phyloP scores from a whole-genome alignment of 2,329 filamentous ascomycete genomes.

The Talaromyces sp. region DNA sequence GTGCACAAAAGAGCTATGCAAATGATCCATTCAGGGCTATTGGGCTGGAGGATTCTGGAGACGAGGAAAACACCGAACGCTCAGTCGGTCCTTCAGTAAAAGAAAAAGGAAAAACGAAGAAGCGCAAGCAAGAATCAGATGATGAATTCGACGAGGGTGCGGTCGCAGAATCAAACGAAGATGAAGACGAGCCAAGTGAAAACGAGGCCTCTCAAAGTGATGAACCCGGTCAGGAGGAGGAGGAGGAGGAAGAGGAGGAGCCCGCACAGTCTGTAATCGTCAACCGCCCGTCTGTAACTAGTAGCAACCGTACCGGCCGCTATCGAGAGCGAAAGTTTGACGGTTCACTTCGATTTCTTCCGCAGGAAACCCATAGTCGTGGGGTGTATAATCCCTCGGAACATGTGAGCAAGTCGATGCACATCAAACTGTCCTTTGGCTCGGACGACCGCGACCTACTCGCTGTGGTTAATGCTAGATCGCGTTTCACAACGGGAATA shows the following conservation, averaged over 20 bases:
- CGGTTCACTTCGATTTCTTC: slow-evolving; percentile 18
- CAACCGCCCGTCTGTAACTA: background rate
- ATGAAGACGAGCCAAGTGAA: slow-evolving; percentile 10
- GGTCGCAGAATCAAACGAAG: slow-evolving; percentile 12
- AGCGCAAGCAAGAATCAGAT: slow-evolving; percentile 14
- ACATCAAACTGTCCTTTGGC: slow-evolving; percentile 49
- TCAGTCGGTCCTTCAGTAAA: slow-evolving; percentile 14
- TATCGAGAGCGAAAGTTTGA: slow-evolving; percentile 15
- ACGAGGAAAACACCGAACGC: slow-evolving; percentile 31
- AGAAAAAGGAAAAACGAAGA: slow-evolving; percentile 12
- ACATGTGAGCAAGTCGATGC: slow-evolving; percentile 39
- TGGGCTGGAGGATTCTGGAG: slow-evolving; percentile 23
- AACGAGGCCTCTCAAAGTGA: slow-evolving; percentile 12
- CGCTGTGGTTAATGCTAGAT: slow-evolving; percentile 44
- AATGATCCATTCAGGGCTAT: slow-evolving; percentile 31
- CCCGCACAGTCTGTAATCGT: background rate
- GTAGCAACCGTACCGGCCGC: background rate
- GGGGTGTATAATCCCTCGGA: slow-evolving; percentile 32
- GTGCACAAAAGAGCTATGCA: slow-evolving; percentile 28
- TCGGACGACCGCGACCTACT: slow-evolving; percentile 46
- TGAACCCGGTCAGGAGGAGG: background rate
- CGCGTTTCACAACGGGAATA: slow-evolving; percentile 44
- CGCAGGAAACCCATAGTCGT: slow-evolving; percentile 30
- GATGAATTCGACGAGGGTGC: slow-evolving; percentile 15
- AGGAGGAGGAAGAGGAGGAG: background rate